Percentiles rank a stretch among this genome's conserved stretches.
Evolutionary conservation across 305 asterid genomes (phyloP).

Genomic region (Fraxinus nigra): DNA sequence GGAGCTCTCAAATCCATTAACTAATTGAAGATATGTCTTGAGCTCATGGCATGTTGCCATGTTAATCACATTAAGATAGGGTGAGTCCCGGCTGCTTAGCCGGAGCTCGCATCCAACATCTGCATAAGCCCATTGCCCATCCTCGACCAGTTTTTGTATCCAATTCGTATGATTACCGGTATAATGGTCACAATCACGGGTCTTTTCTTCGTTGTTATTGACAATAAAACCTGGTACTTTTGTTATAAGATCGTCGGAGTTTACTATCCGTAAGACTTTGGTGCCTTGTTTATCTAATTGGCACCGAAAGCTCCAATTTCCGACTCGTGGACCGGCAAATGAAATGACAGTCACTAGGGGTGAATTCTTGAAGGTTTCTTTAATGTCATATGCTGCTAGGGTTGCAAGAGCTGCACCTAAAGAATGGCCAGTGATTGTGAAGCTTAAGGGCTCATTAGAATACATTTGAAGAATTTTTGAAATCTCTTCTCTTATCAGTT

Average conservation of each 20-base stretch:
- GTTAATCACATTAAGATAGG: conserved; percentile 24
- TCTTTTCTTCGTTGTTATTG: conserved; percentile 29
- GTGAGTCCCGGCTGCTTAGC: conserved; percentile 52
- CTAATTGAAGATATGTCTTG: conserved; percentile 46
- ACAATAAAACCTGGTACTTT: conserved; percentile 79
- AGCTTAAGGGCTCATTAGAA: conserved; percentile 54
- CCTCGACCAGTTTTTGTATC: background rate
- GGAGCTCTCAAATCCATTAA: conserved; percentile 44
- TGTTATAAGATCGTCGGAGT: conserved; percentile 72
- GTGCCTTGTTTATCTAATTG: conserved; percentile 60
- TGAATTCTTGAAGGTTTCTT: conserved; percentile 34
- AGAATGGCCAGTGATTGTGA: conserved; percentile 88
- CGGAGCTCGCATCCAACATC: conserved; percentile 56
- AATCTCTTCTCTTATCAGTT: conserved; percentile 44
- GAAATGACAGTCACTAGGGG: conserved; percentile 73
- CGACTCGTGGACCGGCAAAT: conserved; percentile 90
- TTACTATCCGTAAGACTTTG: conserved; percentile 68
- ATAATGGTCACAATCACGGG: background rate
- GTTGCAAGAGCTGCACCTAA: conserved; percentile 98
- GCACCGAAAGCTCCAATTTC: conserved; percentile 61
- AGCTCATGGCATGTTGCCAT: conserved; percentile 51
- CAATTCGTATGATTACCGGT: background rate
- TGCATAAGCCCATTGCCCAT: conserved; percentile 29
- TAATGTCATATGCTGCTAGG: conserved; percentile 75
- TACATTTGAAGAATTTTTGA: conserved; percentile 37